Base-by-base conservation (phyloP, 441 rosid genomes). In the Erodium trifolium region DNA sequence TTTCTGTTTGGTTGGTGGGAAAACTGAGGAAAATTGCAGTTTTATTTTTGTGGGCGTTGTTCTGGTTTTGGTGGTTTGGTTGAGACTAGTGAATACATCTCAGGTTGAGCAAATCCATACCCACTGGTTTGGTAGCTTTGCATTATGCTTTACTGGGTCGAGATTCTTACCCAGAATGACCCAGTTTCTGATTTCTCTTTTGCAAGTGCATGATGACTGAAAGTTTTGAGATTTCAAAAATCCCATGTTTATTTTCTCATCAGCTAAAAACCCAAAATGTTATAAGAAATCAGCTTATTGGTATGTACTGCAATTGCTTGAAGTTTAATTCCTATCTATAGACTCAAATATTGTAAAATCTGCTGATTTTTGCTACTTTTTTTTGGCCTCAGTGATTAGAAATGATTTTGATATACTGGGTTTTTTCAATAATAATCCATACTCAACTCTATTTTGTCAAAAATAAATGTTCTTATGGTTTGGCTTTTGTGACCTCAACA, bases 21-120 rank as follows among this genome's bases (percentile, higher is more conserved):
- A 51, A 51, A 51, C 5, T 17, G 16, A 51, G 57, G 57, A 51
- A 51, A 51, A 51, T 51, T 51, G 59, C 59, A 3, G 0, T 14
- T 51, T 51, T n/a, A 3, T n/a, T 51, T 51, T 51, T 51, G 59
- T 51, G 59, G 59, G 59, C 10, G 59, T 51, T 51, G 59, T 51
- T 51, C 59, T 51, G 57, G 13, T 51, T 51, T 51, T 4, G 16
- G 55, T n/a, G n/a, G 55, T 49, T 51, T 51, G 57, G 57, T 13
- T 51, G 57, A 51, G 57, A 51, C 49, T 43, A 0, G 49, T 43
- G 57, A n/a, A n/a, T 5, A 49, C 13, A n/a, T 49, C 57, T 49
- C 57, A n/a, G 57, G 4, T 13, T 49, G 57, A 49, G 57, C 57
- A 49, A 49, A 49, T 49, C 17, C 19, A 4, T 53, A 53, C 8